Evolutionary conservation across 2,329 filamentous ascomycete genomes (phyloP).

Genomic region (Arthrobotrys sinensis): DNA sequence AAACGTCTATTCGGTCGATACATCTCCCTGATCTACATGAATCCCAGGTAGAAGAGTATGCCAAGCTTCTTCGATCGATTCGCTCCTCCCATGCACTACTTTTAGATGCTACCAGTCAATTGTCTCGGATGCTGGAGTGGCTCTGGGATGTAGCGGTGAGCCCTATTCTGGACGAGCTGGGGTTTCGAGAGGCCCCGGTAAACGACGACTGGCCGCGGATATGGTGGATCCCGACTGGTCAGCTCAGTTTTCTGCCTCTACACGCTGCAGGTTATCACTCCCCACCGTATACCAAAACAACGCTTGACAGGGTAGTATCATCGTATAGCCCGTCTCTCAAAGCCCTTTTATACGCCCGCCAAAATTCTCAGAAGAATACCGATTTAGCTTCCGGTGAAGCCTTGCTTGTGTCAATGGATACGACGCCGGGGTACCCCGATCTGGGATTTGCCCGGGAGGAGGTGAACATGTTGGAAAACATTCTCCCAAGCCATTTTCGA

Average conservation of each 20-base stretch:
- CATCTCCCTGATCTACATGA: background rate
- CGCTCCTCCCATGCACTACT: background rate
- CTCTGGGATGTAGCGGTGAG: constrained; percentile 65
- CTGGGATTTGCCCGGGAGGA: constrained; percentile 19
- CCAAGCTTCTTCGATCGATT: background rate
- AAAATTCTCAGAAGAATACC: constrained; percentile 5
- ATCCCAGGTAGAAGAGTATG: background rate
- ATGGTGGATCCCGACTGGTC: constrained; percentile 59
- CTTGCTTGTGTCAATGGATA: constrained; percentile 66
- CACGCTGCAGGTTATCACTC: constrained; percentile 51
- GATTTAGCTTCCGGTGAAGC: constrained; percentile 52
- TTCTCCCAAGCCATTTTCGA: background rate
- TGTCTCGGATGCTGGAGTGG: constrained; percentile 64
- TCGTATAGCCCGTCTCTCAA: constrained; percentile 67
- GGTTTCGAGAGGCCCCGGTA: constrained; percentile 55
- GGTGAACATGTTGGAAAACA: constrained; percentile 10
- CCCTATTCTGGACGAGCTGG: constrained; percentile 65
- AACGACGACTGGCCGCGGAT: constrained; percentile 39
- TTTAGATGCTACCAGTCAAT: background rate
- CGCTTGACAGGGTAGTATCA: constrained; percentile 67
- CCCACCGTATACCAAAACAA: constrained; percentile 63
- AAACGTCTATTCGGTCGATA: background rate
- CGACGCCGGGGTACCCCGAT: constrained; percentile 61
- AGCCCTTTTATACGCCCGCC: constrained; percentile 65
- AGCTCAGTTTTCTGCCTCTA: constrained; percentile 43